Evolutionary conservation across 1,139 yeast species (phyloP), one percentile per base, ranked within the genome.

Genomic region (Diutina rugosa): DNA sequence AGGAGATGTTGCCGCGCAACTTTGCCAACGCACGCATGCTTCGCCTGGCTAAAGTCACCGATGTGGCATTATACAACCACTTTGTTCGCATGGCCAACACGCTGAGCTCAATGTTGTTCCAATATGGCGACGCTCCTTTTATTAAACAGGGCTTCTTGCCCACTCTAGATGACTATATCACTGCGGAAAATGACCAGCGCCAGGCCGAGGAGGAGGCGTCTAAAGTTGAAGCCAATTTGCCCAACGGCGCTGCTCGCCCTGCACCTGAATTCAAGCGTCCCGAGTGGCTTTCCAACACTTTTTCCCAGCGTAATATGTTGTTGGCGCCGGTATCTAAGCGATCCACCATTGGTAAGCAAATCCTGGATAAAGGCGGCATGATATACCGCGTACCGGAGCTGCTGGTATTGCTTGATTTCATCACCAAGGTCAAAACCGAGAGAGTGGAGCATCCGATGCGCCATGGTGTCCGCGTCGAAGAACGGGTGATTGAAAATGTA

Each of bases 1-100:
- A 82, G 54, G 77, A 78, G 55, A 71, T 85, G 8, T 64, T 81
- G 4, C 79, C 78, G 30, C 46, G 54, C 26, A 26, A 38, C 26
- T 57, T 59, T 56, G 57, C 56, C 55, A 64, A 62, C 41, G 51
- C 61, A 44, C 63, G 90, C 38, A 77, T 81, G 58, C 77, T 87
- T 62, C 76, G 80, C 60, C 79, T 79, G 62, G 76, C 87, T 57
- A 68, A 74, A 32, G 70, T 80, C 18, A 68, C 82, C 49, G 85
- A 84, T 62, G 79, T 87, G 49, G 65, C 76, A 1, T 65, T 74
- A 55, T 73, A 69, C 57, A 63, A 63, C 55, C 72, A 72, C 58
- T 74, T 76, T 57, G 60, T 75, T 29, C 66, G 67, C 55, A 62
- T 74, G 16, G 69, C 44, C 28, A 32, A n/a, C 14, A 28, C n/a